A percentile compares a stretch with the other conserved stretches of the same genome.
Conservation (phyloP, 2,329 filamentous ascomycete genomes). For the Xylariaceae sp. region DNA sequence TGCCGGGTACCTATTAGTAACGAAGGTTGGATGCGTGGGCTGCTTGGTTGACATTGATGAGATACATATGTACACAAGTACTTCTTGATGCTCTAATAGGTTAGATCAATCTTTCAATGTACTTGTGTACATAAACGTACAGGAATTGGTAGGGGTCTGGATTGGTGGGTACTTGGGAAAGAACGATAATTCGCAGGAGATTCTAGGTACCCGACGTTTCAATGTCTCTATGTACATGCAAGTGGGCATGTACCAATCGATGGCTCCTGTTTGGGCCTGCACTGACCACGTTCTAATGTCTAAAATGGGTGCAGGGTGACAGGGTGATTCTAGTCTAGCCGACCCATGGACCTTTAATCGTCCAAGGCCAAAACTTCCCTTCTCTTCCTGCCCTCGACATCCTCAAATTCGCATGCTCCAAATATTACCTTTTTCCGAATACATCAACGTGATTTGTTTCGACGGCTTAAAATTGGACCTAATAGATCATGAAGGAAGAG, state of each 20-base stretch:
- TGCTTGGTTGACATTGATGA: background rate
- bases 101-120: background rate
- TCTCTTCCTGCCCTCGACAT: constrained; percentile 26
- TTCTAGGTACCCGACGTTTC: background rate
- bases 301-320: background rate
- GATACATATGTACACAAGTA: no score
- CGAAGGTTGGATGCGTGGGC: no score
- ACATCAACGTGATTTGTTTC: background rate
- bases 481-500: constrained; percentile 59
- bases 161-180: background rate
- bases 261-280: background rate
- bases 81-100: background rate
- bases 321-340: constrained; percentile 2
- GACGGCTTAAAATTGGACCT: background rate
- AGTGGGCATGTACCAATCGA: background rate
- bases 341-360: constrained; percentile 27
- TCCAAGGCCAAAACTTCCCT: constrained; percentile 29
- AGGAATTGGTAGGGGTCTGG: background rate
- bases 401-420: constrained; percentile 14
- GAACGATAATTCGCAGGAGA: background rate
- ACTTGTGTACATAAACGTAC: no score
- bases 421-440: constrained; percentile 15
- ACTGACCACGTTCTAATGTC: background rate
- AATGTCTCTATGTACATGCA: background rate
- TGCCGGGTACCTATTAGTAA: background rate